These are phyloP conservation scores for Blastobotrys elegans DNA, from an alignment of 1,139 yeast species.

Conservation along the genomic window DNA sequence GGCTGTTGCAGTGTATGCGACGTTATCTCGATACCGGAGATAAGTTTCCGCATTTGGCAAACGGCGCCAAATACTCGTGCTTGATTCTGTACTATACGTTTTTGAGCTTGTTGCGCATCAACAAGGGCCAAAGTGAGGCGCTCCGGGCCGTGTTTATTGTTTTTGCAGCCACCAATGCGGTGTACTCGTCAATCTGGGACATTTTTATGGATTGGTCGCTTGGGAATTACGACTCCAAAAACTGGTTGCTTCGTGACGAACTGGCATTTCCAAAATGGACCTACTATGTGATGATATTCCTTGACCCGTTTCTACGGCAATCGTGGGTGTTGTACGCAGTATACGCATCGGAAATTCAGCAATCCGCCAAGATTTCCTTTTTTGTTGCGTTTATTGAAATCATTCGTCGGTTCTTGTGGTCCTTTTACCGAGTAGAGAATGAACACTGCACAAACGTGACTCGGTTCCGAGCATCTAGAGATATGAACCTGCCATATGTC, in stretches of 20 bases:
- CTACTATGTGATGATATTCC: slow-evolving; percentile 70
- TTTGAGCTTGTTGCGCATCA: slow-evolving; percentile 76
- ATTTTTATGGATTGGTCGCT: slow-evolving; percentile 94
- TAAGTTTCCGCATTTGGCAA: slow-evolving; percentile 96
- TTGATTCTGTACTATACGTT: slow-evolving; percentile 65
- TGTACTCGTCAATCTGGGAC: slow-evolving; percentile 78
- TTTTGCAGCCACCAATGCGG: slow-evolving; percentile 69
- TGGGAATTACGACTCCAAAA: slow-evolving; percentile 65
- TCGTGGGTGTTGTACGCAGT: slow-evolving; percentile 83
- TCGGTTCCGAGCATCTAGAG: slow-evolving; percentile 79
- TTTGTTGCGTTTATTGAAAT: slow-evolving; percentile 78
- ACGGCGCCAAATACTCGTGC: slow-evolving; percentile 68
- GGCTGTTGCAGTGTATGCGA: slow-evolving; percentile 82
- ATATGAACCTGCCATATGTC: slow-evolving; percentile 74
- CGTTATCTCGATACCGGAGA: slow-evolving; percentile 93
- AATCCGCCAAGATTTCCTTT: slow-evolving; percentile 87
- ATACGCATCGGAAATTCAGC: slow-evolving; percentile 72
- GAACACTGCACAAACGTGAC: slow-evolving; percentile 90
- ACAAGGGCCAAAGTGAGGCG: slow-evolving; percentile 34
- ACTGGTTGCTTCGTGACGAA: slow-evolving; percentile 64
- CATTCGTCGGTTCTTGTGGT: slow-evolving; percentile 80
- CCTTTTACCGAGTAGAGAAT: slow-evolving; percentile 87
- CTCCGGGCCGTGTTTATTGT: slow-evolving; percentile 60
- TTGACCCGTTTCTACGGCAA: slow-evolving; percentile 71
- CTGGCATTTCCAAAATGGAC: slow-evolving; percentile 57